Base-by-base conservation (phyloP, 345 rosid genomes). In the Bruguiera parviflora region DNA sequence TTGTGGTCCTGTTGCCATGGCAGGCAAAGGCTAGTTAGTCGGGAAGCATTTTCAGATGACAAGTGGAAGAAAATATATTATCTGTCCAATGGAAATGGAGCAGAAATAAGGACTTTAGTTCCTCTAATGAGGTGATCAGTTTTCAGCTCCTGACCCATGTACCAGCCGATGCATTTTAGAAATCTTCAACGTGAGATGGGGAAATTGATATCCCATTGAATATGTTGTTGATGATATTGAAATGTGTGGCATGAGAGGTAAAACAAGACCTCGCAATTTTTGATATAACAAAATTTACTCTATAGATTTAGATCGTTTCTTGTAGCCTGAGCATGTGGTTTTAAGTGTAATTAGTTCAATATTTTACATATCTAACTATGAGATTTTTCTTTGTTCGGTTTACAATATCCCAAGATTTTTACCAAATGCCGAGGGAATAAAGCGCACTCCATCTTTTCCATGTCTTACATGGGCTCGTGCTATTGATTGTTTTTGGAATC, bases 11-110 rank as follows among this genome's bases (percentile, higher is more conserved):
- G 19, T 43, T 43, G 49, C 24, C 58, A 2, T 75, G 68, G 75
- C 84, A 95, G 99, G 86, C 99, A 92, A 85, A 92, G 98, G 77
- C 83, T 95, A 70, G 77, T 84, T 53, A 58, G 78, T 43, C 87
- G 84, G 6, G 98, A 90, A 67, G 89, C 81, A 63, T 95, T 92
- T 64, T 80, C 96, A 16, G 96, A 90, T 75, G 96, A 92, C 47
- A 86, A 74, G 67, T 92, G 99, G 96, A 88, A 85, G 84, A 95
- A 85, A 46, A 77, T 85, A 43, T 95, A 85, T 71, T 90, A 85
- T 79, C 64, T 95, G 69, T 79, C 93, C 19, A 90, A 90, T 49
- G 99, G 99, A 63, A 95, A 95, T 70, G 98, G 98, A 74, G 81
- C 87, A 39, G 99, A 95, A 79, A 87, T 95, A 89, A 85, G 99